Evolutionary conservation across 352 stramenopile species (phyloP).

Genomic region (Globisporangium emineosum): DNA sequence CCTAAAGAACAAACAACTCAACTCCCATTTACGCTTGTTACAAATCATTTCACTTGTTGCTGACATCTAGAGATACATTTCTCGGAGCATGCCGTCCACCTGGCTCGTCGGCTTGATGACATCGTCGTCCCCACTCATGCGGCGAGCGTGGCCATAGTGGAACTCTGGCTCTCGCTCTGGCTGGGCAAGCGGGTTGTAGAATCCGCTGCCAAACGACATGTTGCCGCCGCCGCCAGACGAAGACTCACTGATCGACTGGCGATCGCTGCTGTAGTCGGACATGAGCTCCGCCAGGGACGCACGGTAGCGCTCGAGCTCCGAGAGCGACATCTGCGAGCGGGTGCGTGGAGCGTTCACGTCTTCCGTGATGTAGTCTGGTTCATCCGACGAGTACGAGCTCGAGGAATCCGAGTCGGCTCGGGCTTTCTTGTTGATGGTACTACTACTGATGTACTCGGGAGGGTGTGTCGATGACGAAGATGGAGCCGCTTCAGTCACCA

Average conservation of each 20-base stretch:
- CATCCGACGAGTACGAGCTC: slow-evolving; percentile 29
- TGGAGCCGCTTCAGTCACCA: not conserved
- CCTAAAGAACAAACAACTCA: not conserved
- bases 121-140: not conserved
- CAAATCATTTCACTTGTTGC: not conserved
- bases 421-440: slow-evolving; percentile 1
- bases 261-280: slow-evolving; percentile 41
- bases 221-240: not conserved
- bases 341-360: slow-evolving; percentile 18
- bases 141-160: not conserved
- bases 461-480: not conserved
- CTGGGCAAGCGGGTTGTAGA: slow-evolving; percentile 3
- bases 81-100: slow-evolving; percentile 5
- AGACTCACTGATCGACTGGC: not conserved
- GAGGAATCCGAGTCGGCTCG: slow-evolving; percentile 26
- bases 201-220: slow-evolving; percentile 3
- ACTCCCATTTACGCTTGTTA: not conserved
- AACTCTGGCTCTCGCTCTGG: slow-evolving; percentile 5
- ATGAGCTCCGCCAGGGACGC: slow-evolving; percentile 60
- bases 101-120: not conserved
- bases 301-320: slow-evolving; percentile 38
- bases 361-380: slow-evolving; percentile 19
- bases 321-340: slow-evolving; percentile 15
- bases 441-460: slow-evolving; percentile 10
- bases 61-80: slow-evolving; percentile 1